A percentile compares a stretch with the other conserved stretches of the same genome.
Evolutionary conservation across 2,329 filamentous ascomycete genomes (phyloP).

Genomic region (Aspergillus bombycis): DNA sequence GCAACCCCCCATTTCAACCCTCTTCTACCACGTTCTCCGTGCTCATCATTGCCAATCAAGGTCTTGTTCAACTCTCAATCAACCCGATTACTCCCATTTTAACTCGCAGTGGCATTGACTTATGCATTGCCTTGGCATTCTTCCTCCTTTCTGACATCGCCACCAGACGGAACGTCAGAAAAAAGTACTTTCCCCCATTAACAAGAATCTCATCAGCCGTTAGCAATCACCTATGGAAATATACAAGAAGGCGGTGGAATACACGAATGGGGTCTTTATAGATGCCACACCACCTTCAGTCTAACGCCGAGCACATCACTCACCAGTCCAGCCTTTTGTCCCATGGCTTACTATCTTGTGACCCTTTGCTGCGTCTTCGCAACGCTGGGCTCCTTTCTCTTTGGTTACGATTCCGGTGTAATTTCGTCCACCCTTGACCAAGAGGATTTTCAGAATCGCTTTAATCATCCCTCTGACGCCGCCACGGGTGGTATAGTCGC

Average conservation of each 20-base stretch:
- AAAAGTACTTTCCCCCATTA: not conserved
- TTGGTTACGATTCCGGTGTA: slow-evolving; percentile 51
- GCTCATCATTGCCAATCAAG: not conserved
- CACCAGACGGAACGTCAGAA: not conserved
- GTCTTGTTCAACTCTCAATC: not conserved
- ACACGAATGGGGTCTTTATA: not conserved
- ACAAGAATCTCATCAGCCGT: not conserved
- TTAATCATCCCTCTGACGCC: slow-evolving; percentile 36
- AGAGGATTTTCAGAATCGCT: slow-evolving; percentile 34
- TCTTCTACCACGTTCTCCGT: not conserved
- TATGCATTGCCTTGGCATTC: not conserved
- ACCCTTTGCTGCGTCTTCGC: slow-evolving; percentile 47
- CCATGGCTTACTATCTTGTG: slow-evolving; percentile 35
- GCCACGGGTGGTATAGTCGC: slow-evolving; percentile 44
- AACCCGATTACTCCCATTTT: not conserved
- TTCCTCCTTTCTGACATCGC: not conserved
- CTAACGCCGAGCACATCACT: not conserved
- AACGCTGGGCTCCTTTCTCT: slow-evolving; percentile 52
- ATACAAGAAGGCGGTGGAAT: not conserved
- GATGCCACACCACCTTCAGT: not conserved
- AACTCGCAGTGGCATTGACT: not conserved
- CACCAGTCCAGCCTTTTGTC: slow-evolving; percentile 2
- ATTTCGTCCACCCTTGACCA: slow-evolving; percentile 42
- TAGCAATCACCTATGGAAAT: not conserved
- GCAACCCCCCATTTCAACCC: not conserved